Percentiles rank a stretch among this genome's conserved stretches.
phyloP scores from a whole-genome alignment of 2,329 filamentous ascomycete genomes.

The Gremmenia infestans region DNA sequence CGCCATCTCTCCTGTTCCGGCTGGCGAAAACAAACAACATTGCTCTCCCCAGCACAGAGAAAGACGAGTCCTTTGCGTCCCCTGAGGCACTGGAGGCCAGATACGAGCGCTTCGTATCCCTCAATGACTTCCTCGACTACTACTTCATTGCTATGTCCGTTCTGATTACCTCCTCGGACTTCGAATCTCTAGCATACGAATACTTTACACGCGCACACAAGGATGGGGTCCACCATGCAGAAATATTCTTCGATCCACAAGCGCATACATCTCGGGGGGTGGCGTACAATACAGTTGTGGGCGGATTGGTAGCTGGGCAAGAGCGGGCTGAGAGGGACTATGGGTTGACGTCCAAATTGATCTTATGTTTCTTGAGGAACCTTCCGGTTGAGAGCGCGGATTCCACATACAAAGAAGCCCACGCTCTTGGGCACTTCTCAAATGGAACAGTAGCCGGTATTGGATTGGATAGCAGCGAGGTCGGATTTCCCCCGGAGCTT shows the following conservation, averaged over 20 bases:
- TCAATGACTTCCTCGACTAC: slow-evolving; percentile 74
- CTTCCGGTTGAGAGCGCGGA: slow-evolving; percentile 55
- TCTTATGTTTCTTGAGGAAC: slow-evolving; percentile 69
- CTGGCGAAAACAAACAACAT: slow-evolving; percentile 65
- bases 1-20: slow-evolving; percentile 63
- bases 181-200: slow-evolving; percentile 64
- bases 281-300: slow-evolving; percentile 56
- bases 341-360: slow-evolving; percentile 60
- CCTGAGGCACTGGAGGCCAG: slow-evolving; percentile 53
- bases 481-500: slow-evolving; percentile 49
- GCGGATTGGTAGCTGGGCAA: slow-evolving; percentile 58
- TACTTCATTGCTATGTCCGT: slow-evolving; percentile 75
- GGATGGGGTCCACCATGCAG: slow-evolving; percentile 66
- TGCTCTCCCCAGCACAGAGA: slow-evolving; percentile 47
- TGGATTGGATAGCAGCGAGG: slow-evolving; percentile 63
- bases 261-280: slow-evolving; percentile 63
- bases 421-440: slow-evolving; percentile 39
- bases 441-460: slow-evolving; percentile 55
- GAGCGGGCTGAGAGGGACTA: slow-evolving; percentile 55
- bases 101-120: slow-evolving; percentile 62
- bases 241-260: slow-evolving; percentile 79
- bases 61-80: slow-evolving; percentile 60
- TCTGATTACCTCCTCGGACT: slow-evolving; percentile 61
- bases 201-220: slow-evolving; percentile 62
- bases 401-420: slow-evolving; percentile 40